Evolutionary conservation across 1,284 basidiomycete genomes (phyloP).

Genomic region (Tilletia horrida): DNA sequence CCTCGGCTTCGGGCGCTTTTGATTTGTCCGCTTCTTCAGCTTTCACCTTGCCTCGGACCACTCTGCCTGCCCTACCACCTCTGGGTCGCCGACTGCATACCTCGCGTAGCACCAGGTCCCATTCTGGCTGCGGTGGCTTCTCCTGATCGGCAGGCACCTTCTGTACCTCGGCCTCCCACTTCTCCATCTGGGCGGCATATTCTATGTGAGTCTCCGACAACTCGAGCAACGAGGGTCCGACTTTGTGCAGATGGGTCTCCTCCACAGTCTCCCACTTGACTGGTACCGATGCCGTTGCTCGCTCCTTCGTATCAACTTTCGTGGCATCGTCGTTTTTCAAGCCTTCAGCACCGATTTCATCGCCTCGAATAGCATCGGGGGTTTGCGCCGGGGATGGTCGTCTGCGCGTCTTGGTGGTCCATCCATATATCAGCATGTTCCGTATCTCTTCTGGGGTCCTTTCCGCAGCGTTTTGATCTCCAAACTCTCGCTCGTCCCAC

Average conservation of each 20-base stretch:
- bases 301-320: too few relatives aligned
- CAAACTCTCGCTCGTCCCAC: constrained; percentile 12
- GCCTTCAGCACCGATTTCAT: neutral
- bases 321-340: too few relatives aligned
- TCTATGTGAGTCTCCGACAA: constrained; percentile 8
- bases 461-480: neutral
- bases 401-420: neutral
- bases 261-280: constrained; percentile 5
- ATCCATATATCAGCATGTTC: constrained; percentile 4
- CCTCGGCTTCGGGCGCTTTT: neutral
- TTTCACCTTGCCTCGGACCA: neutral
- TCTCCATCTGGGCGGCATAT: neutral
- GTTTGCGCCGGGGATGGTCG: neutral
- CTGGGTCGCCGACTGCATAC: neutral
- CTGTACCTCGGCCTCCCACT: neutral
- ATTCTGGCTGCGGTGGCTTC: constrained; percentile 3
- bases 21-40: neutral
- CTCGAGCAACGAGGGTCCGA: neutral
- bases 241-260: constrained; percentile 8
- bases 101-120: constrained; percentile 7
- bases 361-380: neutral
- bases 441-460: neutral
- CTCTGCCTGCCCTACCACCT: neutral
- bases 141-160: neutral
- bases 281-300: neutral